phyloP scores from a whole-genome alignment of 2,329 filamentous ascomycete genomes.

The Pseudopyrenochaeta lycopersici region DNA sequence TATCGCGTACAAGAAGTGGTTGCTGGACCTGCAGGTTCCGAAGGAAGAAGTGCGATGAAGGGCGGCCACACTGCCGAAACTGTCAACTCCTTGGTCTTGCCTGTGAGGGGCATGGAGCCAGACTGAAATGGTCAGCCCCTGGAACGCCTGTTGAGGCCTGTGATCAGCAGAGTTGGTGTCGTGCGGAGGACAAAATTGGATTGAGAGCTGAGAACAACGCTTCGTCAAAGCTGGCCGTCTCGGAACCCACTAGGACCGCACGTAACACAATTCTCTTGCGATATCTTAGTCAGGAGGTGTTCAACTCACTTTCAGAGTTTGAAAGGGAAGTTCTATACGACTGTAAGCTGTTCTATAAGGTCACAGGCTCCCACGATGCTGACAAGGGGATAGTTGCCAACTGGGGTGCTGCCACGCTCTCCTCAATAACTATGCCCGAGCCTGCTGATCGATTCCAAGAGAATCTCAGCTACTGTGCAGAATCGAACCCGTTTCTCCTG shows the following conservation, averaged over 20 bases:
- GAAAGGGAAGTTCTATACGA: conserved; percentile 15
- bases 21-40: conserved; percentile 14
- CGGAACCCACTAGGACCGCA: not conserved
- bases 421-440: conserved; percentile 3
- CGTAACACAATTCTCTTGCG: conserved; percentile 6
- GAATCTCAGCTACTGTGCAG: conserved; percentile 3
- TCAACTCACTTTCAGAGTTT: not conserved
- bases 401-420: conserved; percentile 12
- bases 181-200: conserved; percentile 5
- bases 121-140: conserved; percentile 9
- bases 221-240: not conserved
- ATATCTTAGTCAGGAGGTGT: conserved; percentile 3
- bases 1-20: conserved; percentile 7
- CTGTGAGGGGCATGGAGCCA: conserved; percentile 12
- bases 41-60: conserved; percentile 16
- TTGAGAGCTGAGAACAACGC: not conserved
- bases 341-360: conserved; percentile 3
- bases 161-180: not conserved
- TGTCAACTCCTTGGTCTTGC: conserved; percentile 4
- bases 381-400: conserved; percentile 8
- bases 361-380: not conserved
- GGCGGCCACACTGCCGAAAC: conserved; percentile 1
- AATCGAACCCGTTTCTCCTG: conserved; percentile 10
- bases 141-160: conserved; percentile 5
- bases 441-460: conserved; percentile 7